Evolutionary conservation across 768 basidiomycete species (phyloP).

Genomic region (Steccherinum ochraceum): DNA sequence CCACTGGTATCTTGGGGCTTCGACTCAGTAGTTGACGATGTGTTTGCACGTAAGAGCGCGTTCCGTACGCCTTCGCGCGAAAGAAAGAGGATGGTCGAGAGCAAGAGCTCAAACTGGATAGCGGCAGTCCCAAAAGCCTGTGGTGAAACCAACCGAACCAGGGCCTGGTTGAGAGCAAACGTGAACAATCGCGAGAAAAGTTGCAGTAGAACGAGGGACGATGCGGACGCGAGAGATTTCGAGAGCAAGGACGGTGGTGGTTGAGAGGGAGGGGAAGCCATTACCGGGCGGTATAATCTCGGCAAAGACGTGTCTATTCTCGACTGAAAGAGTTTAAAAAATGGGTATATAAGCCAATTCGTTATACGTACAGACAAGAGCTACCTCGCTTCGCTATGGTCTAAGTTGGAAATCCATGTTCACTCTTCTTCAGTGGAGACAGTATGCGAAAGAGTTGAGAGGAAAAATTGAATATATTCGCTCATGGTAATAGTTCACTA

Average conservation of each 20-base stretch:
- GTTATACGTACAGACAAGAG: too few species aligned
- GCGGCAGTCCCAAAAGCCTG: slow-evolving; percentile 84
- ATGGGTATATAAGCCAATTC: too few species aligned
- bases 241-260: slow-evolving; percentile 9
- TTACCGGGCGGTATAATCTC: neutral
- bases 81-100: slow-evolving; percentile 87
- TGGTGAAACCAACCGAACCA: slow-evolving; percentile 80
- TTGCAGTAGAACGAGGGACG: slow-evolving; percentile 81
- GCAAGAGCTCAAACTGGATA: slow-evolving; percentile 89
- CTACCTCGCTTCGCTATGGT: too few species aligned
- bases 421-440: too few species aligned
- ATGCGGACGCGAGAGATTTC: slow-evolving; percentile 40
- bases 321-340: too few species aligned
- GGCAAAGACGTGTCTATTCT: too few species aligned
- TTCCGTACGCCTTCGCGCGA: slow-evolving; percentile 91
- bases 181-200: slow-evolving; percentile 80
- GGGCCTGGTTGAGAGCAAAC: slow-evolving; percentile 82
- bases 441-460: too few species aligned
- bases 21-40: slow-evolving; percentile 11
- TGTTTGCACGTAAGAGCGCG: slow-evolving; percentile 62
- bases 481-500: too few species aligned
- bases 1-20: neutral
- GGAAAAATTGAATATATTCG: too few species aligned
- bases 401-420: too few species aligned
- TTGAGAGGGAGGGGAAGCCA: neutral